phyloP scores from a whole-genome alignment of 1,284 basidiomycete species.

The Cutaneotrichosporon spelunceum region DNA sequence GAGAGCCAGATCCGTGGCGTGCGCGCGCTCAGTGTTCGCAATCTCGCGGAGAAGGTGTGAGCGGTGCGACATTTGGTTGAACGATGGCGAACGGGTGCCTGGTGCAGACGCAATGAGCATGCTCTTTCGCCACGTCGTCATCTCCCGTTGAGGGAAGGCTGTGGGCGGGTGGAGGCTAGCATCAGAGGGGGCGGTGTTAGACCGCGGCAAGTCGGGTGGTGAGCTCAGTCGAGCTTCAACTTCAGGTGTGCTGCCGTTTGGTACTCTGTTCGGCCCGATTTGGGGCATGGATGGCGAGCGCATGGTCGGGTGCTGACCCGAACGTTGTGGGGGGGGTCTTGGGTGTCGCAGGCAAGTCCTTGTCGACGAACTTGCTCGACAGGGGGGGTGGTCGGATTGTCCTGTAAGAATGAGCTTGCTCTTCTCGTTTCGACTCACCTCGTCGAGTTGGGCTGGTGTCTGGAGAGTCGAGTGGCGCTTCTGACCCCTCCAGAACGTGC shows the following conservation, averaged over 20 bases:
- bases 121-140: conserved; percentile 14
- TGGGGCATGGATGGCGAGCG: conserved; percentile 20
- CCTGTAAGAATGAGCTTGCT: background rate
- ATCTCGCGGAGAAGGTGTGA: conserved; percentile 79
- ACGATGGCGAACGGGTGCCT: conserved; percentile 17
- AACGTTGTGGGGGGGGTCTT: conserved; percentile 14
- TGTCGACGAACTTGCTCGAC: background rate
- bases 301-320: conserved; percentile 2
- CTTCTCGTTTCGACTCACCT: background rate
- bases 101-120: conserved; percentile 14
- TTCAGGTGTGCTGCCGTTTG: background rate
- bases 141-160: background rate
- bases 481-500: conserved; percentile 2
- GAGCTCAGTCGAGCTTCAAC: background rate
- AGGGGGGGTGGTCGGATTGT: background rate
- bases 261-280: background rate
- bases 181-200: conserved; percentile 12
- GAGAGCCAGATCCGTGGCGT: conserved; percentile 80
- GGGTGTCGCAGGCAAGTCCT: conserved; percentile 10
- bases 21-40: conserved; percentile 76
- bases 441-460: background rate
- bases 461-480: conserved; percentile 3
- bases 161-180: background rate
- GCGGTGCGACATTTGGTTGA: conserved; percentile 60
- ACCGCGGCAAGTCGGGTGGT: conserved; percentile 9